A percentile compares a stretch with the other conserved stretches of the same genome.
These are phyloP conservation scores for Conticribra weissflogii DNA, from an alignment of 108 stramenopile genomes.

Conservation along the genomic window DNA sequence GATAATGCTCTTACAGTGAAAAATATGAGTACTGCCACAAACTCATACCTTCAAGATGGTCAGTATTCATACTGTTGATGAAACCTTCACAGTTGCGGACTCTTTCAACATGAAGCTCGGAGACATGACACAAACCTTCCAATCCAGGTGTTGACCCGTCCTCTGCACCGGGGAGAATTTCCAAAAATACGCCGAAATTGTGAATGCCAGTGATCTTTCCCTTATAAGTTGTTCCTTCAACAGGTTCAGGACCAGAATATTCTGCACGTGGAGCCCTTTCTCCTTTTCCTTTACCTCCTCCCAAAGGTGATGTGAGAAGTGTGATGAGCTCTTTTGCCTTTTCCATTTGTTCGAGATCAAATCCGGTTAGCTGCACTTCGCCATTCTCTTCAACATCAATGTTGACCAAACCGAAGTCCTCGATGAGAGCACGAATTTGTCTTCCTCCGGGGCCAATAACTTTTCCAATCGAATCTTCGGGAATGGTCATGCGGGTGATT, in stretches of 20 bases:
- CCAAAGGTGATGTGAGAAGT: constrained; percentile 45
- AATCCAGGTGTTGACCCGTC: constrained; percentile 79
- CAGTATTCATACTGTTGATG: constrained; percentile 63
- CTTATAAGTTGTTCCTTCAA: constrained; percentile 69
- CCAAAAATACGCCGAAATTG: constrained; percentile 83
- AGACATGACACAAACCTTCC: constrained; percentile 87
- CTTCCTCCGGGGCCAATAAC: constrained; percentile 89
- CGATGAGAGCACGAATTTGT: constrained; percentile 86
- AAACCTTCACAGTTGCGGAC: constrained; percentile 86
- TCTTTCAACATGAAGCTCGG: constrained; percentile 77
- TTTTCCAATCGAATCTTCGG: constrained; percentile 74
- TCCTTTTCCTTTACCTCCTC: constrained; percentile 54
- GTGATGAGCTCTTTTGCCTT: constrained; percentile 77
- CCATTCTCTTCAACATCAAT: constrained; percentile 78
- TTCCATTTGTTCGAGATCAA: constrained; percentile 60
- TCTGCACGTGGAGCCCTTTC: constrained; percentile 51
- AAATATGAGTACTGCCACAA: background rate
- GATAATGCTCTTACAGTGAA: background rate
- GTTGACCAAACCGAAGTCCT: constrained; percentile 74
- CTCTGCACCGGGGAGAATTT: constrained; percentile 84
- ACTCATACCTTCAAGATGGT: constrained; percentile 69
- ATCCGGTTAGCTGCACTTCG: constrained; percentile 66
- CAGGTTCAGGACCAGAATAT: constrained; percentile 79
- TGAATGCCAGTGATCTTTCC: constrained; percentile 84
- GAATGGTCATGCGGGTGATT: constrained; percentile 57